Evolutionary conservation across 768 basidiomycete genomes (phyloP).

Genomic region (Xerocomus potaroensis): DNA sequence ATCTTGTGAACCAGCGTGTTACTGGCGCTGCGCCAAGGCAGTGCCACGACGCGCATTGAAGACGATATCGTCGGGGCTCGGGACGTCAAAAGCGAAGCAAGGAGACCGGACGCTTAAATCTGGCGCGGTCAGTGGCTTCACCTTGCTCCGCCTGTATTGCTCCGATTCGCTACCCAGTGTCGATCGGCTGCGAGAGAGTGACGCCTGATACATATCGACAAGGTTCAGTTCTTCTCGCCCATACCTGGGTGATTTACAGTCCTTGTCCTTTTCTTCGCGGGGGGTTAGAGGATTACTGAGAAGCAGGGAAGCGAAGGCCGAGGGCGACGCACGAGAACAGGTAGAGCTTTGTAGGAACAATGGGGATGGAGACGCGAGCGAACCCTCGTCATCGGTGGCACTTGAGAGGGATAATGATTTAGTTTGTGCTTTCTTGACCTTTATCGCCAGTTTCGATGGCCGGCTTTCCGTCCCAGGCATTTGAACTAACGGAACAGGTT

Average conservation of each 20-base stretch:
- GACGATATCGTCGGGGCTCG: conserved; percentile 91
- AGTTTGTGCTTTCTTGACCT: conserved; percentile 57
- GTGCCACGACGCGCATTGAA: conserved; percentile 78
- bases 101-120: conserved; percentile 33
- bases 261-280: conserved; percentile 36
- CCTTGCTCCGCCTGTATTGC: conserved; percentile 7
- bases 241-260: conserved; percentile 25
- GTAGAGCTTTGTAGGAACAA: conserved; percentile 54
- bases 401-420: conserved; percentile 34
- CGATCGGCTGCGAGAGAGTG: conserved; percentile 28
- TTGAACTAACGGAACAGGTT: conserved; percentile 20
- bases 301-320: conserved; percentile 71
- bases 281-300: conserved; percentile 46
- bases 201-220: conserved; percentile 27
- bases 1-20: conserved; percentile 9
- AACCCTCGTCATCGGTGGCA: conserved; percentile 38
- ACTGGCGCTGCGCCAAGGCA: conserved; percentile 42
- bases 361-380: conserved; percentile 39
- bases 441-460: conserved; percentile 73
- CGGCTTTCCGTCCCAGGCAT: conserved; percentile 37
- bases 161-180: conserved; percentile 18
- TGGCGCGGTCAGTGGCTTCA: conserved; percentile 27
- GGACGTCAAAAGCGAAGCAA: conserved; percentile 68
- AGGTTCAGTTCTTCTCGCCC: conserved; percentile 30
- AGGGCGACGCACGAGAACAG: conserved; percentile 69